These are phyloP conservation scores for Schoenoplectus tabernaemontani DNA, from an alignment of 202 grass and related monocot species.

Conservation along the genomic window DNA sequence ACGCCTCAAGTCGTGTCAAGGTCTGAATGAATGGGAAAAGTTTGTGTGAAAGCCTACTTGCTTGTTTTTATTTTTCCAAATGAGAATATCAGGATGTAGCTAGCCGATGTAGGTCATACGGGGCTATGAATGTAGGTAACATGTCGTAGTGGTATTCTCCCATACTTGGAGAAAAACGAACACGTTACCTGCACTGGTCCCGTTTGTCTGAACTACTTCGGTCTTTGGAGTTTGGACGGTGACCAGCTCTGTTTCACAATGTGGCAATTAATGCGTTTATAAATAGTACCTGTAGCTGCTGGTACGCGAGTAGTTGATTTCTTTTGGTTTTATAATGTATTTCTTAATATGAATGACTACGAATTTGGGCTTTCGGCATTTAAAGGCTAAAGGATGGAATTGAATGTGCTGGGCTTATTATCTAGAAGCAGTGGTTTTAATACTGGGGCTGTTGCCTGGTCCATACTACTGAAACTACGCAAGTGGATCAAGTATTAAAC, in stretches of 20 bases:
- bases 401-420: neutral
- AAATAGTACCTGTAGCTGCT: too few relatives aligned
- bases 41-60: neutral
- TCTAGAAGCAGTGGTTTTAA: neutral
- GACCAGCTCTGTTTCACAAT: neutral
- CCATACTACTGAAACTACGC: too few relatives aligned
- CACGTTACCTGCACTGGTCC: neutral
- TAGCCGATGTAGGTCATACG: conserved; percentile 1
- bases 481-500: too few relatives aligned
- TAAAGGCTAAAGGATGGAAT: neutral
- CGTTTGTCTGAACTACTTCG: neutral
- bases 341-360: neutral
- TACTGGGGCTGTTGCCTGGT: neutral
- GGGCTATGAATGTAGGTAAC: neutral
- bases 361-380: neutral
- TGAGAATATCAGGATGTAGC: neutral
- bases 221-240: neutral
- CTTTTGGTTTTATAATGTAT: neutral
- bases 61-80: neutral
- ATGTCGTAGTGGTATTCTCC: neutral
- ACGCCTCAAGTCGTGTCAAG: neutral
- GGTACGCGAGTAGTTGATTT: too few relatives aligned
- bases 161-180: conserved; percentile 14
- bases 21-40: neutral
- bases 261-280: neutral